Base-by-base conservation (phyloP, 495 filamentous ascomycete genomes). In the Venustampulla echinocandica region DNA sequence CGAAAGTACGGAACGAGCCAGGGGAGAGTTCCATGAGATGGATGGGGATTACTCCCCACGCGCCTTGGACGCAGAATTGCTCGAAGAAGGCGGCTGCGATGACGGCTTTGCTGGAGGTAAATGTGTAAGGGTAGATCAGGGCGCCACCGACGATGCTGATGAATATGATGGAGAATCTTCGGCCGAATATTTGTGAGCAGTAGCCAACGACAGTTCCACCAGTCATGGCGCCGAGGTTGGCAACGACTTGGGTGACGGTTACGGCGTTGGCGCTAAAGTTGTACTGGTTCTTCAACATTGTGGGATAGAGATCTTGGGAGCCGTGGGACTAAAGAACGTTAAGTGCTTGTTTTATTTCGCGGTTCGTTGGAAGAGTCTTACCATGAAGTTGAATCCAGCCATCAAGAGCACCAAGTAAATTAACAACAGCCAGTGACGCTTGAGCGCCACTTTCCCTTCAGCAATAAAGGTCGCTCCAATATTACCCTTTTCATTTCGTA, bases 381-480 rank as follows among this genome's bases (percentile, higher is more conserved):
- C 73, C 85, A 90, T 87, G 63, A 90, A 92, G 62, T 92, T 94
- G 71, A 94, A 90, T 0, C 87, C 87, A 5, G 87, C 79, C 87
- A 92, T 92, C 13, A 94, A 69, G 15, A 92, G 63, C 15, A 94
- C 85, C 25, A 92, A 67, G 63, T 94, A 94, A 40, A 80, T 66
- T 25, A 92, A 66, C 4, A 94, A 62, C 14, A 88, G 42, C 87
- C 87, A 92, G 59, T 94, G 84, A 11, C 75, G 74, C 55, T 76
- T 79, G 10, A 93, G 52, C 0, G 84, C 85, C 1, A 87, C 78
- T 54, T 82, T 84, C 22, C 85, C 86, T 63, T 92, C 85, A 0
- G 67, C 61, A 10, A 90, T 18, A 61, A 93, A 93, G 1, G 79
- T 84, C 25, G 68, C 64, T 35, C 69, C 68, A 22, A 71, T 64